Evolutionary conservation across 2,329 filamentous ascomycete species (phyloP).

Genomic region (Dactylellina parvicollis): DNA sequence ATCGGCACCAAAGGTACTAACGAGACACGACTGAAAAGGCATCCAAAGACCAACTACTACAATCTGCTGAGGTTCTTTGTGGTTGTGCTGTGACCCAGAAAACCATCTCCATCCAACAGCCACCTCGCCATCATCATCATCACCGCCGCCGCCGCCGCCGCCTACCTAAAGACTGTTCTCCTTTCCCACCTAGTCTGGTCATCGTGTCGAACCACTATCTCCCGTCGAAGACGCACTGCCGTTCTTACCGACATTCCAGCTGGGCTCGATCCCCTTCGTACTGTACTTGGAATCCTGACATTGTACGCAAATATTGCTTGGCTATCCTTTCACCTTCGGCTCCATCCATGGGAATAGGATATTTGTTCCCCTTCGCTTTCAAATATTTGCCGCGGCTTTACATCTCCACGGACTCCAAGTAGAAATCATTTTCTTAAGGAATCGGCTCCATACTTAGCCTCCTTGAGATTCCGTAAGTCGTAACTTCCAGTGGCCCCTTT

Average conservation of each 20-base stretch:
- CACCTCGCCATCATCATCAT: not conserved
- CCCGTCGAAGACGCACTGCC: too few species aligned
- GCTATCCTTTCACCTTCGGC: not conserved
- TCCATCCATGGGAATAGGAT: slow-evolving; percentile 21
- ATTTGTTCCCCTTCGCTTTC: not conserved
- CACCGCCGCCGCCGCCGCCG: too few species aligned
- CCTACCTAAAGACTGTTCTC: too few species aligned
- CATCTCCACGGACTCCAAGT: not conserved
- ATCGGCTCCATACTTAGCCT: not conserved
- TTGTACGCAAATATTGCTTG: not conserved
- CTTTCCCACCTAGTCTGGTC: too few species aligned
- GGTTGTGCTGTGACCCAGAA: not conserved
- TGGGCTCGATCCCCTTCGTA: not conserved
- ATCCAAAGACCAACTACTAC: too few species aligned
- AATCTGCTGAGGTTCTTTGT: too few species aligned
- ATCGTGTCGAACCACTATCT: too few species aligned
- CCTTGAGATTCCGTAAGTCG: not conserved
- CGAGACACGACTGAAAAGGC: too few species aligned
- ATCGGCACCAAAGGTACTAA: too few species aligned
- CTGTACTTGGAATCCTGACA: not conserved
- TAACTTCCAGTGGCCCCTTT: not conserved
- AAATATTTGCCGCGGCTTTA: not conserved
- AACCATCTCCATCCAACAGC: not conserved
- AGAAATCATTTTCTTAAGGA: not conserved
- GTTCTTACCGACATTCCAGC: not conserved